phyloP scores from a whole-genome alignment of 1,284 basidiomycete genomes.

The Pseudozyma sp. region DNA sequence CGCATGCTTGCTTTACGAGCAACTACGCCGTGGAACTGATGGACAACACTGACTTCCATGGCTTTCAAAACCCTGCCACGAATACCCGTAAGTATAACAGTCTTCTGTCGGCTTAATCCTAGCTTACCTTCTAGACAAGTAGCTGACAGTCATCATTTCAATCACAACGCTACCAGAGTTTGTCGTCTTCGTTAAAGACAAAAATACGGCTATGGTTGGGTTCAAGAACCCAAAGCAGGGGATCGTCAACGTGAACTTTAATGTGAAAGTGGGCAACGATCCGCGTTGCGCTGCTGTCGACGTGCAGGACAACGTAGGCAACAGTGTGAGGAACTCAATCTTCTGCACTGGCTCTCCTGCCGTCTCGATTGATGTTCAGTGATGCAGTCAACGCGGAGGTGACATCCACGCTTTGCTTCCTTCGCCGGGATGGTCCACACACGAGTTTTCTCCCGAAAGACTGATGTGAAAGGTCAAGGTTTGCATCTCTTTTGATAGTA shows the following conservation, averaged over 20 bases:
- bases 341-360: not conserved
- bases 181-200: not conserved
- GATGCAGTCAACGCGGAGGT: no score
- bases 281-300: not conserved
- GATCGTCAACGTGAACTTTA: not conserved
- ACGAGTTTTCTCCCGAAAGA: no score
- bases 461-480: not conserved
- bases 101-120: no score
- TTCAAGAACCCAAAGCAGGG: not conserved
- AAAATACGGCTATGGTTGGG: not conserved
- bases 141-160: no score
- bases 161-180: not conserved
- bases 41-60: not conserved
- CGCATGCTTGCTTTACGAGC: not conserved
- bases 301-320: not conserved
- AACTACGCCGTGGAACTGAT: not conserved
- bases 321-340: not conserved
- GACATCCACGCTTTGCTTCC: no score
- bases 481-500: not conserved
- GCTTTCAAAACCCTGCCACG: no score
- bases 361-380: not conserved
- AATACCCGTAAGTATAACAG: no score
- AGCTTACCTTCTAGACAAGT: no score
- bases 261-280: not conserved
- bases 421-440: no score